Evolutionary conservation across 768 basidiomycete genomes (phyloP).

Genomic region (Basidioascus undulatus): DNA sequence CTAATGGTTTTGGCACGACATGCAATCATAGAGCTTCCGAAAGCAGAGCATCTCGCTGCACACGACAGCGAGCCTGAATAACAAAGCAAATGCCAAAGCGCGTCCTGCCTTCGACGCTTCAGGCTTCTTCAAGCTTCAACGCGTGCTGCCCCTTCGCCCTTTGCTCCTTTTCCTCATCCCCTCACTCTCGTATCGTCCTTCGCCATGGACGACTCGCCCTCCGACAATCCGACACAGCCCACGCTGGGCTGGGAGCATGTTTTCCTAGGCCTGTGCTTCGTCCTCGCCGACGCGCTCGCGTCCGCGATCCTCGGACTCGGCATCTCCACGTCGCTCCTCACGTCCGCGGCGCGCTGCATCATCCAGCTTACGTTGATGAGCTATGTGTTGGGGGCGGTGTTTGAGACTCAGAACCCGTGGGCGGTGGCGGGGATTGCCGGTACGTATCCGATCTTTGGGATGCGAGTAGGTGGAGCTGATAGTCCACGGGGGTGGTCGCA

Average conservation of each 20-base stretch:
- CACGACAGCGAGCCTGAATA: too few species aligned
- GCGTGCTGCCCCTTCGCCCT: too few species aligned
- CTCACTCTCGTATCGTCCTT: too few species aligned
- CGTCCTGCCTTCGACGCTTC: too few species aligned
- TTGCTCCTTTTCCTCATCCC: too few species aligned
- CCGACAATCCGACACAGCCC: too few species aligned
- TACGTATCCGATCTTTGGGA: conserved; percentile 20
- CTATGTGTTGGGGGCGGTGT: conserved; percentile 42
- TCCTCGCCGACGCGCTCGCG: conserved; percentile 42
- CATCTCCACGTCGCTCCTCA: conserved; percentile 39
- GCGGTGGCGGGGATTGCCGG: conserved; percentile 47
- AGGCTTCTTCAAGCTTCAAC: too few species aligned
- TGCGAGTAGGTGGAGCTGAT: background rate
- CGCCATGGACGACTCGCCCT: conserved; percentile 21
- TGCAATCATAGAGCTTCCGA: too few species aligned
- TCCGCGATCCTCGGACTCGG: conserved; percentile 42
- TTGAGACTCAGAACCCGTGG: conserved; percentile 49
- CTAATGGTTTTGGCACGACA: too few species aligned
- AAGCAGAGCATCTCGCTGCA: too few species aligned
- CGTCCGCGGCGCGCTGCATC: conserved; percentile 47
- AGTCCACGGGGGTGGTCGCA: conserved; percentile 12
- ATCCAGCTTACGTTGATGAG: conserved; percentile 55
- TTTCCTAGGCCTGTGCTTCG: conserved; percentile 45
- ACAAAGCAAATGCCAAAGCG: too few species aligned
- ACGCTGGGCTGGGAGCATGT: conserved; percentile 49